Evolutionary conservation across 345 rosid genomes (phyloP).

Genomic region (Gossypium rotundifolium): DNA sequence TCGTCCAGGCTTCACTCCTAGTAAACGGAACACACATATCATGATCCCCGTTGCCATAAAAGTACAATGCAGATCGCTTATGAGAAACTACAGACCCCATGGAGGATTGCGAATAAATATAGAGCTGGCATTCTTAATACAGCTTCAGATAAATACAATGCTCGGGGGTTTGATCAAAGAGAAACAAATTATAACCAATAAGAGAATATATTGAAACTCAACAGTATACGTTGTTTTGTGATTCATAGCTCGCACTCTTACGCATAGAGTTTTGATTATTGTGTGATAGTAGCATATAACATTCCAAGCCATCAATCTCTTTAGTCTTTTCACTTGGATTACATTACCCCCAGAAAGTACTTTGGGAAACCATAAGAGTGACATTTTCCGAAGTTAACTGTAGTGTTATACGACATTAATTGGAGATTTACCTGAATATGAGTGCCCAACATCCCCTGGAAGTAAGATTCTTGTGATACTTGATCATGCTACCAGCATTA

Average conservation of each 20-base stretch:
- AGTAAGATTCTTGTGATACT: conserved; percentile 75
- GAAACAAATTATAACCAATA: background rate
- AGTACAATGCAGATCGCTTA: background rate
- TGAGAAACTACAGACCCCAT: background rate
- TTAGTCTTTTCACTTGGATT: background rate
- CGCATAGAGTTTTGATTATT: background rate
- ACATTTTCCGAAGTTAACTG: too few species aligned
- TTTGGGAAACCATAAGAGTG: too few species aligned
- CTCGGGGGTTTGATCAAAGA: background rate
- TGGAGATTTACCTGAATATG: conserved; percentile 55
- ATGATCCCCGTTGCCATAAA: conserved; percentile 69
- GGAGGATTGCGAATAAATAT: background rate
- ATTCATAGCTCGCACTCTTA: background rate
- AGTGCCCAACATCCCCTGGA: conserved; percentile 65
- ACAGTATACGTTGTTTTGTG: background rate
- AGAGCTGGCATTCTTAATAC: background rate
- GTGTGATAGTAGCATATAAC: background rate
- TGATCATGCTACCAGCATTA: conserved; percentile 80
- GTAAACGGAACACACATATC: conserved; percentile 95
- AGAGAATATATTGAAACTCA: background rate
- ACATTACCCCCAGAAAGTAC: background rate
- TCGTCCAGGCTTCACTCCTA: conserved; percentile 87
- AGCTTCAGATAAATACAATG: background rate
- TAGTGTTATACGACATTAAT: background rate
- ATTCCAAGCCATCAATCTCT: background rate